Evolutionary conservation across 768 basidiomycete species (phyloP).

Genomic region (Xerocomellus chrysenteron): DNA sequence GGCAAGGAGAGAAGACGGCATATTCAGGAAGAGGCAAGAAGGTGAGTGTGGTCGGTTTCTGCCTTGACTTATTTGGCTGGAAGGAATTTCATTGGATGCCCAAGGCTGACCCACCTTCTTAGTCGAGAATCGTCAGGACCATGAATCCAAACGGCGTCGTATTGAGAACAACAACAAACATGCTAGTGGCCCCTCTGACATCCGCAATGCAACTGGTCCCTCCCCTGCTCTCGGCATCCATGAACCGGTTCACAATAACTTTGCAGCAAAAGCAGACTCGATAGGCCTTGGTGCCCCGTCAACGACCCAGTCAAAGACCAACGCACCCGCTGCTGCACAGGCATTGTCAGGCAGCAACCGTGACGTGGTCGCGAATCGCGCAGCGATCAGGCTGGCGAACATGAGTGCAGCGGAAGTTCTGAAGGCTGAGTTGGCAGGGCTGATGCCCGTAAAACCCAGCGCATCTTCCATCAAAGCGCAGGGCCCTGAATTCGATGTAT

Average conservation of each 20-base stretch:
- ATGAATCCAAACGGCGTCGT: slow-evolving; percentile 86
- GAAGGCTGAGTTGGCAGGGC: slow-evolving; percentile 80
- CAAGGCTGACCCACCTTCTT: slow-evolving; percentile 18
- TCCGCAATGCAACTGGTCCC: slow-evolving; percentile 30
- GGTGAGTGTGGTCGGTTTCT: slow-evolving; percentile 50
- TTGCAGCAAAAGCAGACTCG: slow-evolving; percentile 75
- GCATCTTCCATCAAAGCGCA: slow-evolving; percentile 38
- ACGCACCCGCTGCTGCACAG: slow-evolving; percentile 60
- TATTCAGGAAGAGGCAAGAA: slow-evolving; percentile 90
- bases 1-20: slow-evolving; percentile 92
- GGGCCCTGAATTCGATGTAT: slow-evolving; percentile 19
- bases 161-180: slow-evolving; percentile 42
- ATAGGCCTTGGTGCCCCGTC: slow-evolving; percentile 69
- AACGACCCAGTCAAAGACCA: slow-evolving; percentile 56
- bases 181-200: slow-evolving; percentile 43
- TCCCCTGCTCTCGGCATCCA: slow-evolving; percentile 31
- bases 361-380: slow-evolving; percentile 86
- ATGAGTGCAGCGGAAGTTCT: slow-evolving; percentile 94
- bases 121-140: slow-evolving; percentile 95
- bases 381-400: slow-evolving; percentile 92
- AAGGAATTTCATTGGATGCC: slow-evolving; percentile 4
- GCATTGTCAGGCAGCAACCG: slow-evolving; percentile 85
- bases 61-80: slow-evolving; percentile 3
- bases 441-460: slow-evolving; percentile 40
- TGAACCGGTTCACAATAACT: slow-evolving; percentile 49